Base-by-base conservation (phyloP, 192 early-diverging fungal genomes). In the Pilobolus umbonatus region DNA sequence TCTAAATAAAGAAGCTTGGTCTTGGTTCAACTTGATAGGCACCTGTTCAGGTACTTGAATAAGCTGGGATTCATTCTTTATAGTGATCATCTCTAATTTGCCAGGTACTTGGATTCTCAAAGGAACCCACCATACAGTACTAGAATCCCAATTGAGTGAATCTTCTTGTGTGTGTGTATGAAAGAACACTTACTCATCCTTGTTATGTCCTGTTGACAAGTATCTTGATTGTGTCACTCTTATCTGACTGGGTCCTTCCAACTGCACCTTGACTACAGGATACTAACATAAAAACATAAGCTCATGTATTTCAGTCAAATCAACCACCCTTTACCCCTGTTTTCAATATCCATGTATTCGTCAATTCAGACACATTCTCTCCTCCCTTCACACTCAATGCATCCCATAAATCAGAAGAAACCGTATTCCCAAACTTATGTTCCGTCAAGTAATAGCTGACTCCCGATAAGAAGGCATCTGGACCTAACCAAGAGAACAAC, bases 311-410 rank as follows among this genome's bases (percentile, higher is more conserved):
- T 21, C 31, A 31, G 6, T 30, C 28, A 29, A 49, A 30, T 15
- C 1, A 50, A 5, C 26, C 10, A 42, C 25, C 15, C 64, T 73
- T 69, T 68, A 81, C 80, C 11, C 95, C 95, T 25, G 86, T 78
- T 64, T 88, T 76, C 42, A 75, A 76, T 44, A 90, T 95, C 95
- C 95, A 98, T 12, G 79, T 52, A n/a, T 86, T 76, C 93, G 95
- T 94, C 39, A 98, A 87, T 51, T 74, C 51, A 7, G 76, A 78
- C 21, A 93, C 89, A 71, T 98, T 83, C 29, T 77, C 65, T 29
- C 90, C 90, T 39, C 89, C 88, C 1, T 81, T 80, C 40, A 81
- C 87, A 54, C 78, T 71, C 34, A 94, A 75, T 3, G 89, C 88
- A 21, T 62, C 64, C 95, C 95, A 98, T 25, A 98, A 80, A 67